These are phyloP conservation scores for Penicillium dipodomyicola DNA, from an alignment of 495 filamentous ascomycete species.

Conservation along the genomic window DNA sequence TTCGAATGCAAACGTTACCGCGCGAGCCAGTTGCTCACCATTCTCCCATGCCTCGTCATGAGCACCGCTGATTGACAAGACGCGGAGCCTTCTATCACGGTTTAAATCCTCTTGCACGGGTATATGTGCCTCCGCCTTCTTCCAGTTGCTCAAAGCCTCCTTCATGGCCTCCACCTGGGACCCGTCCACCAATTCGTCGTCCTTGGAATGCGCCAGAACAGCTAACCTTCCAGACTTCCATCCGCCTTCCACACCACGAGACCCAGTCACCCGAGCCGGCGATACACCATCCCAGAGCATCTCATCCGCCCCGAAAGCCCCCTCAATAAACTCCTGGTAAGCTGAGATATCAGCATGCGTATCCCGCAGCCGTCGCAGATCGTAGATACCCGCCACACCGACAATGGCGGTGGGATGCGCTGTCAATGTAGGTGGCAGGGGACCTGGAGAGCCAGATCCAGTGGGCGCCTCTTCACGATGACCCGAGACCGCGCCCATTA, in stretches of 20 bases:
- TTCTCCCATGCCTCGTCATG: constrained; percentile 63
- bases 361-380: constrained; percentile 54
- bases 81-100: constrained; percentile 42
- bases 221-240: constrained; percentile 48
- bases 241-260: constrained; percentile 34
- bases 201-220: constrained; percentile 57
- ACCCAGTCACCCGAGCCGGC: constrained; percentile 42
- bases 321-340: constrained; percentile 59
- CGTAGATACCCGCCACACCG: constrained; percentile 65
- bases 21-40: constrained; percentile 49
- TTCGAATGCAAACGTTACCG: constrained; percentile 34
- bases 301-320: constrained; percentile 61
- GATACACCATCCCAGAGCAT: constrained; percentile 52
- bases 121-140: constrained; percentile 21
- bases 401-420: constrained; percentile 51
- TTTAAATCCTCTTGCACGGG: constrained; percentile 39
- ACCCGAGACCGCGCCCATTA: constrained; percentile 43
- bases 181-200: constrained; percentile 60
- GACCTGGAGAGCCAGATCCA: constrained; percentile 18
- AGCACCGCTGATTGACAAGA: constrained; percentile 49
- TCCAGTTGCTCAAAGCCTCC: constrained; percentile 34
- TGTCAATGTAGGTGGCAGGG: constrained; percentile 22
- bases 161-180: constrained; percentile 52
- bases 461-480: constrained; percentile 25
- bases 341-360: constrained; percentile 41